Evolutionary conservation across 2,329 filamentous ascomycete species (phyloP), one percentile per base, ranked within the genome.

Genomic region (Ophiostoma piceae): DNA sequence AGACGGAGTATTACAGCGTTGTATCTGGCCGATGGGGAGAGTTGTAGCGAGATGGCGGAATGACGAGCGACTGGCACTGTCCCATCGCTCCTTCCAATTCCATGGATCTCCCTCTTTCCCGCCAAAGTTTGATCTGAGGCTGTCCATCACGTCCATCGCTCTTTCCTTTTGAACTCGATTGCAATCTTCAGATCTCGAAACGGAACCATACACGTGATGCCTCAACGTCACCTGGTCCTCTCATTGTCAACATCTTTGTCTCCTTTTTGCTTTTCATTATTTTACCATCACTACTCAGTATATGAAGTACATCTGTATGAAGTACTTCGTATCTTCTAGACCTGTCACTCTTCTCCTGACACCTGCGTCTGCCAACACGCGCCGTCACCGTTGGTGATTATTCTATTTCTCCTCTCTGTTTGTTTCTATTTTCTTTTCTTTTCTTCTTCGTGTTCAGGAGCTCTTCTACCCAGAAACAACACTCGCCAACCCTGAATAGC

Each of bases 41-140:
- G 22, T 57, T 22, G 51, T 57, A 57, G 51, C 22, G 51, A 57
- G n/a, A 57, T 57, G 51, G 51, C 51, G 51, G 51, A 22, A 57
- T 57, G 51, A 26, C 51, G 47, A 22, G 22, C 16, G 22, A 2
- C 51, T 57, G 8, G 51, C 51, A 57, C 51, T 57, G 51, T 57
- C 51, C 51, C 51, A 57, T 57, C 51, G 51, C 51, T 57, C 51
- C 51, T 57, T 57, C 51, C 51, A 57, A 26, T 57, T 57, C 51
- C 51, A 57, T 57, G 51, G 51, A 57, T 57, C n/a, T 57, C 22
- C n/a, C 8, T n/a, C 43, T 4, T 14, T 26, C 51, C 51, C 22
- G 9, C n/a, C 22, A 11, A 26, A 26, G n/a, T 9, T 9, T 26
- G 51, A 57, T 26, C 9, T 4, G 9, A 57, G 51, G n/a, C 19